Conservation (phyloP, 1,284 basidiomycete species). For the Ustilago vetiveriae region DNA sequence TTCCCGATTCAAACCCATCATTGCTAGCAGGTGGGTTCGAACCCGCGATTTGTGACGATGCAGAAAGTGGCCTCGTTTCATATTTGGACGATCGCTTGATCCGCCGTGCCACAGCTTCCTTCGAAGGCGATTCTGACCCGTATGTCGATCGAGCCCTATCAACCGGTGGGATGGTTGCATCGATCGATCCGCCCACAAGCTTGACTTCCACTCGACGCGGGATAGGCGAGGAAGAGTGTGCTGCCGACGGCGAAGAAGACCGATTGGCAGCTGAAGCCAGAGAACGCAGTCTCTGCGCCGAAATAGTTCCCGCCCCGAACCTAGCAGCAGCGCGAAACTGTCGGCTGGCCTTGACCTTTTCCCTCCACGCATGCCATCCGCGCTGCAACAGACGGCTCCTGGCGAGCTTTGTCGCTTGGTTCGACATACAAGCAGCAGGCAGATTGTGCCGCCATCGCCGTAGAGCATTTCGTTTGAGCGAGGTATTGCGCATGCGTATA, state of each 20-base stretch:
- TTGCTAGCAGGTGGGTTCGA: slow-evolving; percentile 4
- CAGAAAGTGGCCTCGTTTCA: background rate
- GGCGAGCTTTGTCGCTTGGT: slow-evolving; percentile 9
- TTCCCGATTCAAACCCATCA: slow-evolving; percentile 9
- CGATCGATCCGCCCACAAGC: background rate
- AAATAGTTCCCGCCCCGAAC: slow-evolving; percentile 31
- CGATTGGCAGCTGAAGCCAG: slow-evolving; percentile 26
- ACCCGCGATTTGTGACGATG: background rate
- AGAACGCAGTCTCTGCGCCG: slow-evolving; percentile 15
- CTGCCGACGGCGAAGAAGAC: slow-evolving; percentile 19
- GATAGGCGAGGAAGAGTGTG: slow-evolving; percentile 19
- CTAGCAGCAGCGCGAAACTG: slow-evolving; percentile 31
- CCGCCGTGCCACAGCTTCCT: slow-evolving; percentile 8
- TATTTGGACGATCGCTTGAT: slow-evolving; percentile 26
- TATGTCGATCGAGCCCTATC: background rate
- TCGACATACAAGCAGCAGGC: slow-evolving; percentile 21
- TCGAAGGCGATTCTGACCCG: slow-evolving; percentile 12
- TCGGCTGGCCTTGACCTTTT: background rate
- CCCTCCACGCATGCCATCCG: slow-evolving; percentile 17
- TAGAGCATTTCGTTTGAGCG: slow-evolving; percentile 20
- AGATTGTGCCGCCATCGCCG: slow-evolving; percentile 23
- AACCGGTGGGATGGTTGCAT: background rate
- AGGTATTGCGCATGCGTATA: slow-evolving; percentile 36
- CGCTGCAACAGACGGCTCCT: slow-evolving; percentile 1
- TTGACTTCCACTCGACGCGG: slow-evolving; percentile 7